A percentile compares a stretch with the other conserved stretches of the same genome.
Evolutionary conservation across 2,329 filamentous ascomycete species (phyloP).

Genomic region (Calonectria henricotiae): DNA sequence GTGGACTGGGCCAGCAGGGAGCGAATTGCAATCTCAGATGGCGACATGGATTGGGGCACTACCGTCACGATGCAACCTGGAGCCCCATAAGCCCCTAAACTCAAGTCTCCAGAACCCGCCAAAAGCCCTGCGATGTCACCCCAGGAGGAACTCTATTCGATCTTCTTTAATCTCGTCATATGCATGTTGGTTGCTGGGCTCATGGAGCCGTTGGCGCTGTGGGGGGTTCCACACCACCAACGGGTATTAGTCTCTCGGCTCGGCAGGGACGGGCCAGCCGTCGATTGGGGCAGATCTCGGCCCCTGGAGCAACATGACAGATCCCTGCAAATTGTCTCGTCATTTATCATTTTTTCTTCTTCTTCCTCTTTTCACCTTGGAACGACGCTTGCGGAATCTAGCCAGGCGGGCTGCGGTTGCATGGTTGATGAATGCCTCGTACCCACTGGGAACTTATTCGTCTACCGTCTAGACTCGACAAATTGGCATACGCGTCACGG

Average conservation of each 20-base stretch:
- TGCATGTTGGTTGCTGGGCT: not conserved
- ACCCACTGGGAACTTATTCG: not conserved
- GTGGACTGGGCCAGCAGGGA: not conserved
- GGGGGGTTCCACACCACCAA: slow-evolving; percentile 3
- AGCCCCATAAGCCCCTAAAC: not conserved
- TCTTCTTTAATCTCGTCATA: slow-evolving; percentile 4
- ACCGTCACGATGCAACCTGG: not conserved
- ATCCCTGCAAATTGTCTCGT: not conserved
- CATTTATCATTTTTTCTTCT: not conserved
- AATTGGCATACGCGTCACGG: not conserved
- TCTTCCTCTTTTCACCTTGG: not conserved
- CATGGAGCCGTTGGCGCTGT: not conserved
- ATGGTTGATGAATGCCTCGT: not conserved
- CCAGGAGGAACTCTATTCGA: not conserved
- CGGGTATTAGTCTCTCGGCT: slow-evolving; percentile 12
- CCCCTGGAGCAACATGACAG: not conserved
- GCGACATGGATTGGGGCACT: not conserved
- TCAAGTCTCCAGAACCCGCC: not conserved
- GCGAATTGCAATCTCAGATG: slow-evolving; percentile 5
- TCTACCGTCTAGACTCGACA: not conserved
- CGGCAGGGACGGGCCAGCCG: not conserved
- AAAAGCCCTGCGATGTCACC: not conserved
- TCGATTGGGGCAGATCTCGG: slow-evolving; percentile 1
- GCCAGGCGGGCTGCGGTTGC: not conserved
- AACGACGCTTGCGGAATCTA: not conserved